Evolutionary conservation across 73 alveolate species (phyloP).

Genomic region (Effrenium voratum): DNA sequence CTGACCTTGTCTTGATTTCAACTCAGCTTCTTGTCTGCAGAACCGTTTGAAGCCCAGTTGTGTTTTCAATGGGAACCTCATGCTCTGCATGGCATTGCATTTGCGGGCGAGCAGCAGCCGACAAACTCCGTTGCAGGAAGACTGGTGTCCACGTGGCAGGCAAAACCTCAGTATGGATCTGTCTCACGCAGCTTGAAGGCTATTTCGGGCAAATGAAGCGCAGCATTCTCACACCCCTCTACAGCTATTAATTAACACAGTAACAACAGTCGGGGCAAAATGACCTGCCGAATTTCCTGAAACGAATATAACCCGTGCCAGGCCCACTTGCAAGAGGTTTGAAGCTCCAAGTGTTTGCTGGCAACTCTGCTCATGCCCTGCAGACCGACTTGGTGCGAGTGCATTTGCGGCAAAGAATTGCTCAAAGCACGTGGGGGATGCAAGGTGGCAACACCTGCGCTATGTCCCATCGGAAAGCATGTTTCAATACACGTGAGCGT

Average conservation of each 20-base stretch:
- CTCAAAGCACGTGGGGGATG: too few species aligned
- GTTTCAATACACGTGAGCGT: background rate
- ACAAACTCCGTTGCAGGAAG: slow-evolving; percentile 86
- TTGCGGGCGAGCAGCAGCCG: slow-evolving; percentile 55
- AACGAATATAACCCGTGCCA: background rate
- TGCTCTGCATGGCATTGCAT: too few species aligned
- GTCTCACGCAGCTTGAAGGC: too few species aligned
- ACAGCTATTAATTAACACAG: too few species aligned
- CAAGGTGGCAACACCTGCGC: background rate
- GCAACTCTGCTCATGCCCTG: background rate
- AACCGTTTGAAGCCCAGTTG: too few species aligned
- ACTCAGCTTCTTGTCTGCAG: too few species aligned
- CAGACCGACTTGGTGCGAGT: background rate
- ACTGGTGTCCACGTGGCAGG: slow-evolving; percentile 84
- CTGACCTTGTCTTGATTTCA: too few species aligned
- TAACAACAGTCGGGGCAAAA: too few species aligned
- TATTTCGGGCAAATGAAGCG: too few species aligned
- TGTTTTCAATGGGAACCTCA: too few species aligned
- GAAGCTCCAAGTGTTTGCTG: background rate
- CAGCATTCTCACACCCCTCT: too few species aligned
- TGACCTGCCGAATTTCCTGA: background rate
- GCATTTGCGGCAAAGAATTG: background rate
- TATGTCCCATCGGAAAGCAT: background rate
- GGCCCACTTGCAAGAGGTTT: background rate
- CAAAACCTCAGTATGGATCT: slow-evolving; percentile 68